Evolutionary conservation across 805 yeast genomes (phyloP), one percentile per base, ranked within the genome.

Genomic region (Yarrowia divulgata): DNA sequence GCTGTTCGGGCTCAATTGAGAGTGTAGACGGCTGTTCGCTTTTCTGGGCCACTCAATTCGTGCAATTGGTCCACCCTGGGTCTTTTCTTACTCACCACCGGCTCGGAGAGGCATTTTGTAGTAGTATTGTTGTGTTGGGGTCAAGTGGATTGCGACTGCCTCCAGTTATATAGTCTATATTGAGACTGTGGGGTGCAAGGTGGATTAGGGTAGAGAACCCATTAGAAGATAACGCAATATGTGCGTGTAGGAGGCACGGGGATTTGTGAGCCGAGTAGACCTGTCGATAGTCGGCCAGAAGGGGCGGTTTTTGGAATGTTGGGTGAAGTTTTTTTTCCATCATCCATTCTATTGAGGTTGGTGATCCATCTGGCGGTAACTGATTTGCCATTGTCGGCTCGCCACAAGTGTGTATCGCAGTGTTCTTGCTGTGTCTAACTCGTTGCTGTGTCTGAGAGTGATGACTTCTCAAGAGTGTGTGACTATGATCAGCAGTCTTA

Each of bases 151-250:
- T 32, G 35, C 52, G 52, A 7, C n/a, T 8, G 1, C 4, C 14
- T 35, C 46, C 29, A 23, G 29, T 23, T 40, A 40, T 57, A 57
- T 57, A 39, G 5, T 14, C 39, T 37, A 29, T 57, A 23, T 18
- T 13, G 16, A 42, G 19, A n/a, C 35, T 23, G 63, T 40, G 46
- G 63, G 63, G 48, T 8, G 43, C 18, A 23, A 23, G 9, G 37
- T 57, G 64, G 64, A 42, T 57, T 57, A 57, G 64, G 64, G 64
- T 57, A 57, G 37, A 57, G 64, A 57, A 57, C 49, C 49, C 64
- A 57, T 40, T 43, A 57, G 64, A 57, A 57, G 64, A 57, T 57
- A 57, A 57, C 64, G 64, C 64, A 57, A 57, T 57, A 57, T 57
- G 49, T 57, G 49, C 64, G 39, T 57, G 19, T 43, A 14, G 37